A percentile compares a stretch with the other conserved stretches of the same genome.
Conservation (phyloP, 2,329 filamentous ascomycete species). For the Neofusicoccum sp. region DNA sequence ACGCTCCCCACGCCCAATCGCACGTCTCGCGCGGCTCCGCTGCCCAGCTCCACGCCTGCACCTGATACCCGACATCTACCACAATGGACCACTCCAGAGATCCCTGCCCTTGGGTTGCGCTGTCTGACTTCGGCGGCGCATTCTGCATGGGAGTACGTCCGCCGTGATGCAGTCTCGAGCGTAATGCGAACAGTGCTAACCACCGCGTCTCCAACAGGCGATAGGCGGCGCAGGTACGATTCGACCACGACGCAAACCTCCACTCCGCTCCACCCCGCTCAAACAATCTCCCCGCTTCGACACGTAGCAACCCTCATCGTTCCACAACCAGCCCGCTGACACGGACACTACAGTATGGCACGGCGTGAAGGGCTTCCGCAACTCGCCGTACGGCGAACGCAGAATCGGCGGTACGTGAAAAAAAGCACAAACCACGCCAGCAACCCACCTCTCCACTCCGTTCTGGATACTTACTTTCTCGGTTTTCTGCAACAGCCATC, state of each 20-base stretch:
- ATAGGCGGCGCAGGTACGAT: conserved; percentile 40
- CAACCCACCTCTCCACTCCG: neutral
- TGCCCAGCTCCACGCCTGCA: neutral
- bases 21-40: neutral
- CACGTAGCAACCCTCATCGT: conserved; percentile 20
- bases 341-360: conserved; percentile 75
- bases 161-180: neutral
- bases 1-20: neutral
- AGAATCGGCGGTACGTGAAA: conserved; percentile 69
- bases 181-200: conserved; percentile 6
- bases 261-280: conserved; percentile 14
- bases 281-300: neutral
- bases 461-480: neutral
- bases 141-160: conserved; percentile 89
- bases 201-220: conserved; percentile 28
- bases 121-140: conserved; percentile 96
- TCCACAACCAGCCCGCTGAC: conserved; percentile 16
- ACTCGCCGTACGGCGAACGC: conserved; percentile 74
- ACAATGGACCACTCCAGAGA: conserved; percentile 93
- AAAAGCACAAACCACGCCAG: neutral
- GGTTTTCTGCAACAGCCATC: conserved; percentile 52
- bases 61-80: conserved; percentile 6
- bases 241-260: neutral
- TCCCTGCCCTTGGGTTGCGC: conserved; percentile 92
- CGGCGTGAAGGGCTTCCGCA: conserved; percentile 82